Evolutionary conservation across 371 early-diverging fungal genomes (phyloP).

Genomic region (Mortierella sp.): DNA sequence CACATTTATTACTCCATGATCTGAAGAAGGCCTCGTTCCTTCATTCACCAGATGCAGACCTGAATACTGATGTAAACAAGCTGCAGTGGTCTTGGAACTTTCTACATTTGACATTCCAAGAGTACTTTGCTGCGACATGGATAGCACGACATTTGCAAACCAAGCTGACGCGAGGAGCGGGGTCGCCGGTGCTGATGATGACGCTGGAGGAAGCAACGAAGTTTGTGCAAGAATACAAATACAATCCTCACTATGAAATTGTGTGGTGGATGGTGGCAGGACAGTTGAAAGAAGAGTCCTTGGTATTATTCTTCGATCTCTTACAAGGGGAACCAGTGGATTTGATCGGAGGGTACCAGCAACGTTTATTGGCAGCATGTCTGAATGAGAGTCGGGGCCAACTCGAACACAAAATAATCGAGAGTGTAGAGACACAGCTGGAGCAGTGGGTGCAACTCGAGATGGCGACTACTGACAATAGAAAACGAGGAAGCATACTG

Average conservation of each 20-base stretch:
- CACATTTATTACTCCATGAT: background rate
- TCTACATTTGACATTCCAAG: background rate
- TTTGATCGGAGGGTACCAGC: constrained; percentile 24
- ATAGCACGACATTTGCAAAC: background rate
- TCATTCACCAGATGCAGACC: background rate
- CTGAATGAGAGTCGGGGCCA: constrained; percentile 8
- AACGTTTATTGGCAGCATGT: constrained; percentile 20
- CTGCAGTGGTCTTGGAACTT: background rate
- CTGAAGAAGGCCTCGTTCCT: background rate
- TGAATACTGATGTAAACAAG: background rate
- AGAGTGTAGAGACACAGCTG: background rate
- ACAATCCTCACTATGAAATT: constrained; percentile 36
- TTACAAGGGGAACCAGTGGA: constrained; percentile 18
- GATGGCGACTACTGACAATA: background rate
- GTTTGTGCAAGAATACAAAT: constrained; percentile 30
- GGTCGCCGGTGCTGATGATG: constrained; percentile 7
- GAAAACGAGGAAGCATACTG: background rate
- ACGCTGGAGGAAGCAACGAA: constrained; percentile 5
- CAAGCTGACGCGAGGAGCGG: no score
- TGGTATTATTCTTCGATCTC: constrained; percentile 11
- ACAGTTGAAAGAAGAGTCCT: constrained; percentile 5
- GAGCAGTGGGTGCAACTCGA: background rate
- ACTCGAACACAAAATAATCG: background rate
- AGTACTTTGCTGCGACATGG: background rate
- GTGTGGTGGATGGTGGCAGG: constrained; percentile 46